Evolutionary conservation across 179 eudicot species (phyloP).

Genomic region (Heliamphora pulchella): DNA sequence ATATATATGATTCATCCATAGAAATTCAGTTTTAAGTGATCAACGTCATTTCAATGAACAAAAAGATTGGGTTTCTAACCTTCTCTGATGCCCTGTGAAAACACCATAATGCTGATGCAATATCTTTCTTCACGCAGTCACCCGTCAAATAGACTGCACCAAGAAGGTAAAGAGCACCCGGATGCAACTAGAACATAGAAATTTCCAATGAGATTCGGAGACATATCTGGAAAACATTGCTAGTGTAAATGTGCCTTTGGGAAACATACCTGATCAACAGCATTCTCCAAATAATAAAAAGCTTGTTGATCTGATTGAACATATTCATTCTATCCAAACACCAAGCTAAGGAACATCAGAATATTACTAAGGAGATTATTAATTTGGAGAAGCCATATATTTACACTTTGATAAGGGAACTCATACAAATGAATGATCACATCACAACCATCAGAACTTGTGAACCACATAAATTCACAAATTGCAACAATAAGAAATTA

Average conservation of each 20-base stretch:
- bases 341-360: constrained; percentile 4
- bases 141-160: constrained; percentile 91
- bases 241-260: neutral
- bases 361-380: neutral
- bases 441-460: constrained; percentile 3
- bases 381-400: neutral
- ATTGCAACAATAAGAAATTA: neutral
- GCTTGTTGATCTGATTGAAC: constrained; percentile 83
- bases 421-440: neutral
- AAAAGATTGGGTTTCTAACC: constrained; percentile 33
- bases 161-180: constrained; percentile 85
- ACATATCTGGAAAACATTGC: neutral
- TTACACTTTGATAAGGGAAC: constrained; percentile 6
- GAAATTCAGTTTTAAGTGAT: neutral
- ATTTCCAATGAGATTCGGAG: constrained; percentile 5
- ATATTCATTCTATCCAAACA: constrained; percentile 50
- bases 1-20: neutral
- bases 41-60: constrained; percentile 2
- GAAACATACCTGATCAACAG: constrained; percentile 69
- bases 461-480: neutral
- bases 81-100: constrained; percentile 90
- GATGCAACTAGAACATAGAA: constrained; percentile 54
- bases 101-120: constrained; percentile 85
- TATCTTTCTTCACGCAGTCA: constrained; percentile 80
- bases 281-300: constrained; percentile 79